Conservation (phyloP, 345 rosid species). For the Aurinia saxatilis region DNA sequence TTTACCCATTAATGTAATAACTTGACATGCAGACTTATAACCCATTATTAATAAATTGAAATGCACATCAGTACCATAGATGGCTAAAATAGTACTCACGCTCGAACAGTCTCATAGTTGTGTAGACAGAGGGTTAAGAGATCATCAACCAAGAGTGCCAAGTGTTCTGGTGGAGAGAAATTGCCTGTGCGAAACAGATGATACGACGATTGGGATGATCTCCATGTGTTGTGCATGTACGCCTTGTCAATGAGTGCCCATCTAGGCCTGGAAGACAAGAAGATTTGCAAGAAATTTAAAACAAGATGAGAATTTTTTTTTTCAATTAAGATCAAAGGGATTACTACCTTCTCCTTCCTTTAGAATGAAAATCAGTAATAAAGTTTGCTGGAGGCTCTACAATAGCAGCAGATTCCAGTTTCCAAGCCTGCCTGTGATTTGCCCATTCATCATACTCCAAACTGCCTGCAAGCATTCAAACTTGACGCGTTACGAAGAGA, state of each 20-base stretch:
- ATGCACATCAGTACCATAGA: slow-evolving; percentile 4
- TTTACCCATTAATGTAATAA: neutral
- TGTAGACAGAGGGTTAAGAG: slow-evolving; percentile 79
- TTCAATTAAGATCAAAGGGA: slow-evolving; percentile 2
- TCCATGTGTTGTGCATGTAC: slow-evolving; percentile 95
- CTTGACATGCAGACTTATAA: neutral
- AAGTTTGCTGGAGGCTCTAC: slow-evolving; percentile 92
- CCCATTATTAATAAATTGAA: neutral
- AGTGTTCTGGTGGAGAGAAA: slow-evolving; percentile 67
- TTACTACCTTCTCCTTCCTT: slow-evolving; percentile 83
- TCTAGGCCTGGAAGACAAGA: slow-evolving; percentile 64
- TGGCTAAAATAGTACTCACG: slow-evolving; percentile 46
- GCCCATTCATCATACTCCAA: slow-evolving; percentile 96
- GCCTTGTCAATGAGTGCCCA: slow-evolving; percentile 97
- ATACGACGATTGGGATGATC: slow-evolving; percentile 91
- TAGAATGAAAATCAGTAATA: slow-evolving; percentile 71
- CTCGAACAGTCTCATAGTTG: slow-evolving; percentile 91
- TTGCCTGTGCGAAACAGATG: slow-evolving; percentile 76
- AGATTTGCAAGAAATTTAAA: neutral
- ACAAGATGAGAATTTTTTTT: neutral
- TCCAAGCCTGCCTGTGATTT: slow-evolving; percentile 98
- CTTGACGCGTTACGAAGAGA: neutral
- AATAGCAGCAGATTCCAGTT: slow-evolving; percentile 94
- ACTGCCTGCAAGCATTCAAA: slow-evolving; percentile 48
- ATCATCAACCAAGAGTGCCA: slow-evolving; percentile 70